Evolutionary conservation across 1,284 basidiomycete genomes (phyloP), one percentile per base, ranked within the genome.

Genomic region (Stygiomarasmius scandens): DNA sequence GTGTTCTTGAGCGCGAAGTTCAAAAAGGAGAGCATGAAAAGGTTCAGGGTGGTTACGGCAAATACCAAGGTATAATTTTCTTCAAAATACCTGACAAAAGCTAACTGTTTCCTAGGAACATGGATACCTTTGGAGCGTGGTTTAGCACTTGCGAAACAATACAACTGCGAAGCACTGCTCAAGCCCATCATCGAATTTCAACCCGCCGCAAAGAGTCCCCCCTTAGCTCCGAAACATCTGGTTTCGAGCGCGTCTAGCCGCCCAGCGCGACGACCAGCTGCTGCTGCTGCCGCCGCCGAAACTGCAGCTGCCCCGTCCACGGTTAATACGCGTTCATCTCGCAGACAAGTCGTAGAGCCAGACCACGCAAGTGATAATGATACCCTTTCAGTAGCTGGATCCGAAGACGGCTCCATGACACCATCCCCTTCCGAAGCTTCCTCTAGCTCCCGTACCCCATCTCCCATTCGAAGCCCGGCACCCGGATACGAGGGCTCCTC

Each of bases 11-110:
- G 74, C 87, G 97, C 63, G 97, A 99, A 76, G 90, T 99, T 2
- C 97, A 99, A 73, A 98, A 98, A 74, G 97, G 96, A 24, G 92
- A 95, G 64, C 97, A 99, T 73, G 97, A 99, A 76, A 99, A 99
- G 74, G 95, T 99, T 0, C 97, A 99, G 73, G 97, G 97, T 34
- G 97, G 97, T 0, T 99, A 99, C 74, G 97, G 97, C 65, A 99
- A 99, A 77, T 99, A 98, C 73, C 97, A 99, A 83, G 97, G 96
- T 96, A 61, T 61, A 86, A 71, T 23, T 12, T 48, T 48, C 53
- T 58, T 34, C 10, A 56, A 49, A 43, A 41, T 38, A 32, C 46
- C 25, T 61, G 11, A 60, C 63, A 16, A 41, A 41, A 19, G 16
- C 38, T n/a, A 16, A 41, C 38, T 16, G 19, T 58, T 36, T 34